Base-by-base conservation (phyloP, 495 filamentous ascomycete species). In the Acidiella bohemica region DNA sequence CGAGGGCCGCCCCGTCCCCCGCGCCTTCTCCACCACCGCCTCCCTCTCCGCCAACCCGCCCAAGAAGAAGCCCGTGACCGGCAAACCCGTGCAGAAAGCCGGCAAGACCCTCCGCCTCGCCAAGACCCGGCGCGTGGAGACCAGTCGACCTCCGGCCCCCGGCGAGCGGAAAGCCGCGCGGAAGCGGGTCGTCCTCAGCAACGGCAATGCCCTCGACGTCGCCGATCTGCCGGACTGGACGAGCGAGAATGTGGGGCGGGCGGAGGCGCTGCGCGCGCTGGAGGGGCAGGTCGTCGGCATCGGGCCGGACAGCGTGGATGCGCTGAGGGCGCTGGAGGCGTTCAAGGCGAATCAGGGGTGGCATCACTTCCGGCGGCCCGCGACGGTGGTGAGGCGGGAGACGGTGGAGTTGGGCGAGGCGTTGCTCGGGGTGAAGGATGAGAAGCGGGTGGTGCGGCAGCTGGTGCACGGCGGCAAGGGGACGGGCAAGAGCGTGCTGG, bases 291-390 rank as follows among this genome's bases (percentile, higher is more conserved):
- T 96, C 14, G 46, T 86, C 16, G 74, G 71, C 4, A 60, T 97
- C 32, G 75, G 79, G n/a, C 67, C 65, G n/a, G 59, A 62, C 1
- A 63, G 81, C 39, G 65, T 93, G 18, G 84, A 92, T 64, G 70
- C 74, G 55, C 67, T 97, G 72, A 72, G 84, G 50, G 76, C 73
- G 16, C 67, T 77, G 45, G 80, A 90, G 49, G 87, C 83, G 9
- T 97, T 97, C 69, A 88, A 93, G 69, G 63, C 73, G n/a, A 78
- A 73, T 11, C 90, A 96, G 67, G 77, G 71, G 41, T 97, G 90
- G 90, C 70, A 67, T 20, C 64, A 92, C 53, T 97, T 95, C 61
- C 63, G 80, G 51, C 70, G 78, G 36, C 88, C 90, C 12, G 76
- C 76, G 32, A 73, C 73, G 23, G 62, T 97, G 47, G 55, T 93